Evolutionary conservation across 148 eudicot genomes (phyloP), one percentile per base, ranked within the genome.

Genomic region (Dianthus caryophyllus): DNA sequence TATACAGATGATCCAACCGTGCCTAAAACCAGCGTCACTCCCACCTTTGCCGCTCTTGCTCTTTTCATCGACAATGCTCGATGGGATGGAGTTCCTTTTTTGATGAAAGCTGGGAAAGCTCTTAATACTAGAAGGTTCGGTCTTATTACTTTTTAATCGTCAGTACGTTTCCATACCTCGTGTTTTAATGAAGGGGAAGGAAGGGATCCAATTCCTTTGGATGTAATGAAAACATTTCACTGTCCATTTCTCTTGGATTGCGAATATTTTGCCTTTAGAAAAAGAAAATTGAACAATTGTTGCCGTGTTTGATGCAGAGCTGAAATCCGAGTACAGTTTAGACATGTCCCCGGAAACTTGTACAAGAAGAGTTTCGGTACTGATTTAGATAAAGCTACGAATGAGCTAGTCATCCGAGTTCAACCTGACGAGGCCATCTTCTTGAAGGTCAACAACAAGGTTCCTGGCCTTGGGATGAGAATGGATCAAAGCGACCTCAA

Each of bases 41-140:
- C 97, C 12, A 92, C 97, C 26, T 92, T 84, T 72, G 88, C 87
- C 69, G 97, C 93, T n/a, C 87, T 92, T 8, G 93, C 96, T 18
- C 69, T 92, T 46, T 85, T 83, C 73, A 89, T 92, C 7, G 76
- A 89, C 60, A 92, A 92, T 80, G 93, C 97, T 36, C 75, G 97
- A 50, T 92, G 97, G 97, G 97, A 92, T 77, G 97, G 97, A 20
- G 97, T 92, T 41, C 97, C 97, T 61, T 92, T 92, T 73, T 71
- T 92, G 24, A 92, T 92, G 84, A 92, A 85, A 81, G 96, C 89
- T 10, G 97, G 97, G 44, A 87, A 85, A 83, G 96, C 88, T 30
- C 90, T 91, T 70, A 68, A 83, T 67, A 84, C 88, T 46, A 85
- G 41, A 56, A 71, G 88, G 95, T 85, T 62, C 14, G 12, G 4